These are phyloP conservation scores for Plasmopara viticola DNA, from an alignment of 352 stramenopile species.

Conservation along the genomic window DNA sequence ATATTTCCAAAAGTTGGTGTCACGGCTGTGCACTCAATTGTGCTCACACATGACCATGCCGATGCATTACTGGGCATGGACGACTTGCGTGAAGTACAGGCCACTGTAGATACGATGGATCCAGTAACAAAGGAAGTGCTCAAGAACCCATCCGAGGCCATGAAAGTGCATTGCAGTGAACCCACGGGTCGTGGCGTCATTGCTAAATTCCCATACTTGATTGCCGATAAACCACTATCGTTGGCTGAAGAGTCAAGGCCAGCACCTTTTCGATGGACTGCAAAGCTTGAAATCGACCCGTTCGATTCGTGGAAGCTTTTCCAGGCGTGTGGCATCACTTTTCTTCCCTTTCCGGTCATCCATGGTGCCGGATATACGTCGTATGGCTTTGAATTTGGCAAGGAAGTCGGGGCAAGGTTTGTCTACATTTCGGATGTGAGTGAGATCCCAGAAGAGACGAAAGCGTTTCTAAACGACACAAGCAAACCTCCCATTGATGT, in stretches of 20 bases:
- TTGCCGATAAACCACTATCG: slow-evolving; percentile 32
- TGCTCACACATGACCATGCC: slow-evolving; percentile 83
- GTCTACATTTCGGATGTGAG: slow-evolving; percentile 89
- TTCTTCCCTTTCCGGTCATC: slow-evolving; percentile 72
- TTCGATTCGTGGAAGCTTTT: slow-evolving; percentile 56
- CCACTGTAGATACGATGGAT: slow-evolving; percentile 44
- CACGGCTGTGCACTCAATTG: slow-evolving; percentile 50
- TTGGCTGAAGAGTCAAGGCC: slow-evolving; percentile 5
- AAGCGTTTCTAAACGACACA: slow-evolving; percentile 47
- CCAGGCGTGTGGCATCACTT: slow-evolving; percentile 32
- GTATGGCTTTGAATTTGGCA: slow-evolving; percentile 76
- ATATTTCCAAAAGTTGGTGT: slow-evolving; percentile 53
- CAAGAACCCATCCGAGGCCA: slow-evolving; percentile 45
- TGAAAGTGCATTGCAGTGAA: slow-evolving; percentile 57
- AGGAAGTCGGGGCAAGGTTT: slow-evolving; percentile 55
- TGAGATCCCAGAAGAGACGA: slow-evolving; percentile 55
- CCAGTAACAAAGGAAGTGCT: slow-evolving; percentile 49
- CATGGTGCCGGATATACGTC: slow-evolving; percentile 77
- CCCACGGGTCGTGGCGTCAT: slow-evolving; percentile 51
- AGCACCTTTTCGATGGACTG: slow-evolving; percentile 71
- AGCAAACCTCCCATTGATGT: slow-evolving; percentile 59
- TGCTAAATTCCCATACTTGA: slow-evolving; percentile 77
- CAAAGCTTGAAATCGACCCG: slow-evolving; percentile 58
- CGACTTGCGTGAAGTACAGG: slow-evolving; percentile 78
- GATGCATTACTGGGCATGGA: slow-evolving; percentile 81